Evolutionary conservation across 1,139 yeast genomes (phyloP).

Genomic region (Candida pseudocylindracea): DNA sequence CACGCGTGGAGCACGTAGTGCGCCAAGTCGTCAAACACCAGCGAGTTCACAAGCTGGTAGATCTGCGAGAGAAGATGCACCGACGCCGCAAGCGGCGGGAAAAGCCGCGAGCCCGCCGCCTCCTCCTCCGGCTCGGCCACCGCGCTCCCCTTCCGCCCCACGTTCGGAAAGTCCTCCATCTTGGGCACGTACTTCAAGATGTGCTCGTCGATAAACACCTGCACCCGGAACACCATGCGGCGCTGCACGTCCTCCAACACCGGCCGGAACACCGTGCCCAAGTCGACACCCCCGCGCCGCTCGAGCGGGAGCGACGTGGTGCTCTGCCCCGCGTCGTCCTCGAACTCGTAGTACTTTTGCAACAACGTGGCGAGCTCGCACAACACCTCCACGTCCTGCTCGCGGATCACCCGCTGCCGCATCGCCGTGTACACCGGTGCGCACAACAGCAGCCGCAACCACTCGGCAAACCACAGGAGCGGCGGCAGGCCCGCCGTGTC

Average conservation of each 20-base stretch:
- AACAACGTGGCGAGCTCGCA: slow-evolving; percentile 61
- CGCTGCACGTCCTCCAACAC: slow-evolving; percentile 60
- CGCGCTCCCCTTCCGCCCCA: slow-evolving; percentile 12
- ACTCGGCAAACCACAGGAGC: slow-evolving; percentile 12
- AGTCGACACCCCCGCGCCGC: slow-evolving; percentile 10
- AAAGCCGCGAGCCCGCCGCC: too few species aligned
- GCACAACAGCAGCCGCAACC: too few species aligned
- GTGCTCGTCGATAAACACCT: slow-evolving; percentile 44
- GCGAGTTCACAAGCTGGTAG: slow-evolving; percentile 53
- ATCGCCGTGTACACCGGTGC: slow-evolving; percentile 47
- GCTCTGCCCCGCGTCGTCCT: slow-evolving; percentile 14
- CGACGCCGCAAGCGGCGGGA: slow-evolving; percentile 57
- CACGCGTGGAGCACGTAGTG: slow-evolving; percentile 73
- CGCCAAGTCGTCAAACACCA: slow-evolving; percentile 75
- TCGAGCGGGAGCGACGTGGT: not conserved
- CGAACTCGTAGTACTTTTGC: slow-evolving; percentile 46
- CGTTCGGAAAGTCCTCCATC: slow-evolving; percentile 33
- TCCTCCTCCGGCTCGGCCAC: too few species aligned
- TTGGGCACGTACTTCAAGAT: slow-evolving; percentile 46
- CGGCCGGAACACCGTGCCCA: slow-evolving; percentile 44
- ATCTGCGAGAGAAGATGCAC: slow-evolving; percentile 53
- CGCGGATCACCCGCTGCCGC: slow-evolving; percentile 45
- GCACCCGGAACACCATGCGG: slow-evolving; percentile 58
- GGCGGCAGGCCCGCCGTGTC: slow-evolving; percentile 1
- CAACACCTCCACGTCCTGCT: slow-evolving; percentile 36